A percentile compares a stretch with the other conserved stretches of the same genome.
phyloP scores from a whole-genome alignment of 768 basidiomycete species.

The Kwoniella newhampshirensis region DNA sequence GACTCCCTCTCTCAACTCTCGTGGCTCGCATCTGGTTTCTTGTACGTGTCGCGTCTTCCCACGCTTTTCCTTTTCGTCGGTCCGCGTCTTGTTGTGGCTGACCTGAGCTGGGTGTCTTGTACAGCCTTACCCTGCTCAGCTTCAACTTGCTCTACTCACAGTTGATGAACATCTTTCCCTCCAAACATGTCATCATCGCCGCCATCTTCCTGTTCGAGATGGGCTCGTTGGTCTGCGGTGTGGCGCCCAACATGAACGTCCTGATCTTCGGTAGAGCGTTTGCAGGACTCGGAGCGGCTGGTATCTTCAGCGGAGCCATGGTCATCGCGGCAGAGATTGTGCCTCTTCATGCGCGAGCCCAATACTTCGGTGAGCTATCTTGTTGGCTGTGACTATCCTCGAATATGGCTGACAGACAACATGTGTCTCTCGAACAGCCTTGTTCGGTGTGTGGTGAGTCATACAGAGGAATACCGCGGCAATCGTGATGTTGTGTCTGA shows the following conservation, averaged over 20 bases:
- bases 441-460: slow-evolving; percentile 49
- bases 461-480: neutral
- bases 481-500: neutral
- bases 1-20: slow-evolving; percentile 41
- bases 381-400: too few species aligned
- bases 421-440: slow-evolving; percentile 9
- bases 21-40: slow-evolving; percentile 51
- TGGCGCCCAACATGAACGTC: slow-evolving; percentile 46
- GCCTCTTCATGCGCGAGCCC: slow-evolving; percentile 35
- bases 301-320: slow-evolving; percentile 50
- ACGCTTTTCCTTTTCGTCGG: neutral
- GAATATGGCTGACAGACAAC: too few species aligned
- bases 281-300: slow-evolving; percentile 58
- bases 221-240: slow-evolving; percentile 57
- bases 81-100: neutral
- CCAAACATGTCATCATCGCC: slow-evolving; percentile 48
- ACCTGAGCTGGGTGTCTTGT: neutral
- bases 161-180: slow-evolving; percentile 48
- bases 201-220: slow-evolving; percentile 57
- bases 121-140: slow-evolving; percentile 48
- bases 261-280: slow-evolving; percentile 57
- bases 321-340: slow-evolving; percentile 48
- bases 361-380: slow-evolving; percentile 38
- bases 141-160: slow-evolving; percentile 50
- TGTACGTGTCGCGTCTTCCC: slow-evolving; percentile 20